phyloP scores from a whole-genome alignment of 371 early-diverging fungal genomes.

The Circinella umbellata region DNA sequence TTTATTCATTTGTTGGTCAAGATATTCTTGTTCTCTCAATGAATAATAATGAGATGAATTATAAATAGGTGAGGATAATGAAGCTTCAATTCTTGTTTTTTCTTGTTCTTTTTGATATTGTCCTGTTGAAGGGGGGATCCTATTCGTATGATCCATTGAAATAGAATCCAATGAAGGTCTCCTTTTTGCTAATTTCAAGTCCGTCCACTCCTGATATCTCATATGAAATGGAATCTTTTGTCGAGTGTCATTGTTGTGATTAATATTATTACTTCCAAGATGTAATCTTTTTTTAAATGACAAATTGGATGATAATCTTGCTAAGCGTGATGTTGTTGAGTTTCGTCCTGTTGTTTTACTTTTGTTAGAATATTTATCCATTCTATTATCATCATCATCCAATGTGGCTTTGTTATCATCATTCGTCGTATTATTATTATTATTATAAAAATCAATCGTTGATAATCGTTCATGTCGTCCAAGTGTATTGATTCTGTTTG shows the following conservation, averaged over 20 bases:
- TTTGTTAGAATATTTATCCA: background rate
- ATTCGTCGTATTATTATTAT: background rate
- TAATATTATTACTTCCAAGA: no score
- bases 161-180: constrained; percentile 6
- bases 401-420: background rate
- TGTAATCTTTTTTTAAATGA: constrained; percentile 25
- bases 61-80: constrained; percentile 17
- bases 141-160: background rate
- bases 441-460: background rate
- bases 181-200: constrained; percentile 18
- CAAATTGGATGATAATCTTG: constrained; percentile 21
- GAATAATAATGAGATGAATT: background rate
- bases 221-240: constrained; percentile 38
- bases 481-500: background rate
- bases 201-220: constrained; percentile 45
- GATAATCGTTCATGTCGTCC: constrained; percentile 5
- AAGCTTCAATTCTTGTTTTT: background rate
- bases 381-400: background rate
- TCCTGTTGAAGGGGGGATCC: background rate
- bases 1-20: background rate
- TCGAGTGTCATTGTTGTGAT: background rate
- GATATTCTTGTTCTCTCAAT: background rate
- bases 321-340: constrained; percentile 11
- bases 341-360: no score
- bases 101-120: background rate